Evolutionary conservation across 78 protist species (phyloP), one percentile per base, ranked within the genome.

Genomic region (Isochrysis galbana): DNA sequence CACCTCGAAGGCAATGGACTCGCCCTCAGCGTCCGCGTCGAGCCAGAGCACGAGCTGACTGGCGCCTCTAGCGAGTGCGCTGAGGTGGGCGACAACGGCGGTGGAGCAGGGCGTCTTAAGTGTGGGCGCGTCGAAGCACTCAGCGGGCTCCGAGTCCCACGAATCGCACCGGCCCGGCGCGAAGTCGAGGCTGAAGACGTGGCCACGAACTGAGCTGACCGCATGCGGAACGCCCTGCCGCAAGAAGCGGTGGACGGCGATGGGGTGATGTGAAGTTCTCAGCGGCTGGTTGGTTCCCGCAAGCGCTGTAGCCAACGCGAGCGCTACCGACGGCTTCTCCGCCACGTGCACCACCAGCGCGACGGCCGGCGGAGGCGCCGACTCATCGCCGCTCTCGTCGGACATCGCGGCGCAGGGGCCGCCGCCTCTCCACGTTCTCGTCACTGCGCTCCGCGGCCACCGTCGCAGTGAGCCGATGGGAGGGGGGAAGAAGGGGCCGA

Each of bases 1-100:
- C 46, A 95, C 96, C 92, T 97, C 98, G 91, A 94, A 97, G 91
- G 95, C 77, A 44, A 97, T 97, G 91, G 96, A 96, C 87, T 97
- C 97, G 42, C 98, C 98, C 91, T 97, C 98, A 5, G 95, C 48
- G 92, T 97, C 98, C 88, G 94, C 94, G 89, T 97, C 98, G 36
- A 97, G 94, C 94, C 95, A 95, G 32, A 97, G 90, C 23, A 97
- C 93, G 7, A 97, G 93, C 48, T 70, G 32, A 67, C 61, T 92
- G 32, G 67, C 5, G 51, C 77, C 93, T n/a, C 25, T 0, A 1
- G 94, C 93, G 39, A 23, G 92, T 32, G 7, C 26, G 32, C 2
- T 72, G 26, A 95, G 84, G 90, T 92, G 93, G 21, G 5, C 14
- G 34, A 0, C 0, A 29, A 77, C 45, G 48, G 11, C 47, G 21